Base-by-base conservation (phyloP, 441 rosid genomes). In the Gossypium schwendimanii region DNA sequence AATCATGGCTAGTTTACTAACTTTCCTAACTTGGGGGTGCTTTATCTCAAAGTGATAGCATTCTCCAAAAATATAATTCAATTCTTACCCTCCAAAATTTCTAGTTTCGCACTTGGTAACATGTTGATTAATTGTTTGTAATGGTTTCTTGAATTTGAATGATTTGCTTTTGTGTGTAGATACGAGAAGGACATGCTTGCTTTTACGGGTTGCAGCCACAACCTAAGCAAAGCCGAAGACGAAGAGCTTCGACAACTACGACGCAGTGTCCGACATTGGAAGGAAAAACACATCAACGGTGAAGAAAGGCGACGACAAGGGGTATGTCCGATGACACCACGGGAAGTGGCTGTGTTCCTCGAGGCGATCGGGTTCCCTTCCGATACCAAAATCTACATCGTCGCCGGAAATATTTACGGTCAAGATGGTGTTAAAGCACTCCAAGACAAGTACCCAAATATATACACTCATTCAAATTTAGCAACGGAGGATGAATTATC, bases 121-220 rank as follows among this genome's bases (percentile, higher is more conserved):
- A 33, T 33, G 39, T 33, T 33, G 39, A 33, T 17, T 62, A 4
- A 15, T 28, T 31, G 17, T 58, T 67, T 59, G 7, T 0, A 2
- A 23, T 2, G 23, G 24, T 11, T 47, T 44, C 10, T 10, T 57
- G n/a, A 41, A 18, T 55, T 14, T 15, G 45, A 33, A 33, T 6
- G 0, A 33, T 20, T 68, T 55, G 72, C 26, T 4, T 6, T n/a
- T n/a, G 0, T 67, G 54, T 75, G 75, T 80, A 88, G 91, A 74
- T 88, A 87, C 47, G 97, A 89, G 71, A 89, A 86, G 76, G 97
- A 86, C 77, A 91, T 89, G 91, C 79, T 89, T 50, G 88, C 93
- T 4, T 89, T 87, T 62, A 89, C 92, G 1, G 92, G 89, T 20
- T 86, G 89, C 73, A 82, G 81, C 70, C 89, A 89, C 78, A 86